Base-by-base conservation (phyloP, 2,329 filamentous ascomycete genomes). In the Tolypocladium ovalisporum region DNA sequence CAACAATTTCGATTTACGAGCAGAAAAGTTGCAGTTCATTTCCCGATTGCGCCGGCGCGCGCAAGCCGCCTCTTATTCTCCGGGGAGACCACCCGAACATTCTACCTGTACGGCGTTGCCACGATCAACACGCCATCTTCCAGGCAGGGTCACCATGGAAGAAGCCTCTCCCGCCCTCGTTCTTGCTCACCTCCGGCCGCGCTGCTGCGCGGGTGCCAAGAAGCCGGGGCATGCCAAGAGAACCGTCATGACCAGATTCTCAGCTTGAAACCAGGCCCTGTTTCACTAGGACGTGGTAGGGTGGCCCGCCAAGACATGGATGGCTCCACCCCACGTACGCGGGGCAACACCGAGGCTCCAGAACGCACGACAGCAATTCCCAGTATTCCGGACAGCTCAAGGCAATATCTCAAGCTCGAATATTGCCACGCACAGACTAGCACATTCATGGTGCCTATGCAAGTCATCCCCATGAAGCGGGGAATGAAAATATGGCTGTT, bases 251-350 rank as follows among this genome's bases (percentile, higher is more conserved):
- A 17, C 27, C 47, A 13, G 19, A 51, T 51, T 9, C 19, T 56
- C 52, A 54, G 36, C 55, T 55, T 61, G 59, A 61, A 61, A 61
- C 59, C 39, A 19, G 56, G 53, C 40, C 51, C 40, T 56, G 59
- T 61, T 61, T 61, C 59, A 61, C 59, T 35, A 58, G n/a, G 44
- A 15, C 29, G 29, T 44, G 57, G 54, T 52, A 42, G 29, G 19
- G 37, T n/a, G 37, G n/a, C 37, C 37, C 37, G n/a, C 37, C 37
- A 6, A n/a, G 37, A n/a, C 37, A 8, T 3, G 37, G 37, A 8
- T 3, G 37, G 37, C 37, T 40, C 37, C 37, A n/a, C 37, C 9
- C 37, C 37, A 40, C 19, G 3, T 6, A 9, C 8, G 19, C 17
- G 37, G 8, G 4, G 36, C 37, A 9, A 40, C 7, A 9, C 2